Conservation (phyloP, 2,329 filamentous ascomycete genomes). For the Tolypocladium pustulatum region DNA sequence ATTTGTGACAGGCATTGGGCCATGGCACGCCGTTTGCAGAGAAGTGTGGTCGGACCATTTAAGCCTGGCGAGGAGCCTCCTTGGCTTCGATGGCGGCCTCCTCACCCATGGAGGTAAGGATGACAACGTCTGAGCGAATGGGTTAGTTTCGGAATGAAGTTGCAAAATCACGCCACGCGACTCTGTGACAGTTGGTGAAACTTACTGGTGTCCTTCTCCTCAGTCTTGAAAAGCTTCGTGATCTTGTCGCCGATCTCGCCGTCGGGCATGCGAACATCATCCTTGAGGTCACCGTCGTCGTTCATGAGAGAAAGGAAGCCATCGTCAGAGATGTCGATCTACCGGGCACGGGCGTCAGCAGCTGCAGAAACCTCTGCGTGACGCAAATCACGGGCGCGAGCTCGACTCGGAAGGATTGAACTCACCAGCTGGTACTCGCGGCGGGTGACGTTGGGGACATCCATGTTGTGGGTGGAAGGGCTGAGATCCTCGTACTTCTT, state of each 20-base stretch:
- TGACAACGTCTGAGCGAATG: slow-evolving; percentile 63
- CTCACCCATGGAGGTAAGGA: slow-evolving; percentile 95
- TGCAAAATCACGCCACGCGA: too few relatives aligned
- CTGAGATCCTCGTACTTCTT: slow-evolving; percentile 99
- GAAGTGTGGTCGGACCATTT: slow-evolving; percentile 10
- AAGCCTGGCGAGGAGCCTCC: slow-evolving; percentile 61
- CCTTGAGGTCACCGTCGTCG: slow-evolving; percentile 78
- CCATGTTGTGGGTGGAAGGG: slow-evolving; percentile 96
- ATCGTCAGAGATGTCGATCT: slow-evolving; percentile 92
- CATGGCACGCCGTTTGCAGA: slow-evolving; percentile 13
- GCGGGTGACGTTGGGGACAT: slow-evolving; percentile 88
- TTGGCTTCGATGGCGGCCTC: slow-evolving; percentile 87
- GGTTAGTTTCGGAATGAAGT: slow-evolving; percentile 8
- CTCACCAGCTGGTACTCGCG: slow-evolving; percentile 91
- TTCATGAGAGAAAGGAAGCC: slow-evolving; percentile 91
- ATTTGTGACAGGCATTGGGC: slow-evolving; percentile 15
- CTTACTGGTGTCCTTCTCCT: slow-evolving; percentile 94
- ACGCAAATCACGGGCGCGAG: slow-evolving; percentile 8
- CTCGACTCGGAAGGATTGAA: slow-evolving; percentile 13
- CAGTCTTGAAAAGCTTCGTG: slow-evolving; percentile 62
- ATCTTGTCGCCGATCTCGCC: slow-evolving; percentile 85
- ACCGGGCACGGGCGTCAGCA: slow-evolving; percentile 4
- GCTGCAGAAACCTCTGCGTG: background rate
- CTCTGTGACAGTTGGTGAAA: slow-evolving; percentile 14
- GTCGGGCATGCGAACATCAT: slow-evolving; percentile 89